Evolutionary conservation across 805 yeast genomes (phyloP), one percentile per base, ranked within the genome.

Genomic region (Lipomyces spencermartinsiae): DNA sequence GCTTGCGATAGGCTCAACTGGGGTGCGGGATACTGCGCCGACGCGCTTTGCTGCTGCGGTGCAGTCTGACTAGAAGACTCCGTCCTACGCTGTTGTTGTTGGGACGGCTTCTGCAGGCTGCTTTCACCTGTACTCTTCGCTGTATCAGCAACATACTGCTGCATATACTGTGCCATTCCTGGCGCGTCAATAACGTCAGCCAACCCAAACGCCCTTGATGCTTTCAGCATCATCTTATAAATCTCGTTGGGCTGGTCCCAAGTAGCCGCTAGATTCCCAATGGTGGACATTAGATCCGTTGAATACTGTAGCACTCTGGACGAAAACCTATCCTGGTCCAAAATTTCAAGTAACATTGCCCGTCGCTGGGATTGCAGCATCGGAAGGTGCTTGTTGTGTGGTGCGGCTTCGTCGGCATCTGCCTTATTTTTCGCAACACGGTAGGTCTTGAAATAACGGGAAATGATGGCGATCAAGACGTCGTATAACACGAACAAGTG

Each of bases 141-240:
- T n/a, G 58, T 64, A 70, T 7, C 64, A 71, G 22, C 64, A 65
- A 56, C 54, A 16, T 43, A 43, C 65, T 56, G 64, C 59, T 58
- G 65, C 46, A 16, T 39, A 35, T 14, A n/a, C 43, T 58, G 56
- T 34, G 64, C 60, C 65, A 65, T 58, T 16, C 66, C 64, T 1
- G 63, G 63, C 8, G 63, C 66, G 34, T 67, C 68, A 46, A 67
- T 58, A 33, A 63, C 34, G 35, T 66, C 65, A 2, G 62, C 64
- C 46, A 68, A 37, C 2, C 69, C 69, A 10, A 68, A 56, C 22
- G 64, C 58, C 46, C 58, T 51, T 16, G 66, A 58, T 25, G 58
- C 43, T 34, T 46, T 16, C 19, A 68, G 51, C 64, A 68, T 51
- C 65, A 49, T 54, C 37, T 60, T 63, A 57, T 53, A 65, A 14